phyloP scores from a whole-genome alignment of 2,329 filamentous ascomycete genomes.

The Tolypocladium ovalisporum region DNA sequence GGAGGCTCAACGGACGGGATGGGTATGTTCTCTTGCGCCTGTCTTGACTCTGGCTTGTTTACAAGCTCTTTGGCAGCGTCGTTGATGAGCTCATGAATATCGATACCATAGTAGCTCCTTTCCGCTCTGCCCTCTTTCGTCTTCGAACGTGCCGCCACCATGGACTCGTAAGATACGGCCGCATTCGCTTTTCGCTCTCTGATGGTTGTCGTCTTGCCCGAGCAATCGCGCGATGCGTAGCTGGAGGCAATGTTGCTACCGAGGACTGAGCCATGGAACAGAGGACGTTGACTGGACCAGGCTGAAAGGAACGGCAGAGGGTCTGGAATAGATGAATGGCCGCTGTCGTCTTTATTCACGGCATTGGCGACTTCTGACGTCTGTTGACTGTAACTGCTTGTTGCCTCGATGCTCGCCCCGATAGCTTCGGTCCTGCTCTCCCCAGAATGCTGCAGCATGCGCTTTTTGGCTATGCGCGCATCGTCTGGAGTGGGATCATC shows the following conservation, averaged over 20 bases:
- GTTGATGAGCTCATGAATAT: constrained; percentile 76
- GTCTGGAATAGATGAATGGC: background rate
- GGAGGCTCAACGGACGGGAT: constrained; percentile 28
- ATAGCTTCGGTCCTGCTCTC: background rate
- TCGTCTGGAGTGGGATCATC: constrained; percentile 1
- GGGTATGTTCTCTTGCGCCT: constrained; percentile 18
- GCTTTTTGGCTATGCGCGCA: constrained; percentile 17
- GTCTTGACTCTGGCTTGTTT: constrained; percentile 16
- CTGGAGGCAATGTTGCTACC: constrained; percentile 12
- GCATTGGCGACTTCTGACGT: background rate
- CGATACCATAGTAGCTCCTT: constrained; percentile 80
- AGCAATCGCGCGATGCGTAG: constrained; percentile 41
- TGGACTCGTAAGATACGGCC: constrained; percentile 48
- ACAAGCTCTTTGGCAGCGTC: constrained; percentile 52
- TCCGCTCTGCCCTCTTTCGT: constrained; percentile 58
- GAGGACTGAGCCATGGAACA: constrained; percentile 18
- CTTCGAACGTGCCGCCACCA: constrained; percentile 57
- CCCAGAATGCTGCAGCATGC: constrained; percentile 16
- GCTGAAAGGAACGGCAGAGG: constrained; percentile 2
- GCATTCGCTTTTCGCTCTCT: constrained; percentile 37
- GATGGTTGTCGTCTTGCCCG: constrained; percentile 46
- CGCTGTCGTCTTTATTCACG: background rate
- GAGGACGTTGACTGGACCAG: constrained; percentile 10
- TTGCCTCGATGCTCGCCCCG: constrained; percentile 1
- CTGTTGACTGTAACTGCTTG: background rate